Evolutionary conservation across 441 rosid species (phyloP).

Genomic region (Melastoma candidum): DNA sequence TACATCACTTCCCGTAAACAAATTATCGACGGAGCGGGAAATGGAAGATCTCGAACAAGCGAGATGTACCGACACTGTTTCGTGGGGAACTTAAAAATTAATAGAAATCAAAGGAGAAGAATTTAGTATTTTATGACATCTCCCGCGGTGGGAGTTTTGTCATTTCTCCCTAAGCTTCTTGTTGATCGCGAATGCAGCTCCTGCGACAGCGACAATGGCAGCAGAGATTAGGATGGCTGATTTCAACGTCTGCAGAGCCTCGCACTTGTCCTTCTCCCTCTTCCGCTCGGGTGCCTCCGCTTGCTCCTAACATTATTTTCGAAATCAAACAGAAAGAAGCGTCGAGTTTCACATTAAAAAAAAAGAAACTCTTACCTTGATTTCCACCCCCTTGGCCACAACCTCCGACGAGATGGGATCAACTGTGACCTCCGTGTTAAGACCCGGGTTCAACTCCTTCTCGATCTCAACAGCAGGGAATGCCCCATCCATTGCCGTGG

Average conservation of each 20-base stretch:
- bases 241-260: conserved; percentile 5
- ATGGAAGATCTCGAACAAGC: too few species aligned
- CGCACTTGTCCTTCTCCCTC: conserved; percentile 1
- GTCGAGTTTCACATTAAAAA: too few species aligned
- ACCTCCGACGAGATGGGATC: conserved; percentile 1
- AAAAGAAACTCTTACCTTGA: too few species aligned
- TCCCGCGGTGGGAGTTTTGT: not conserved
- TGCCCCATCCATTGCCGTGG: not conserved
- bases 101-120: too few species aligned
- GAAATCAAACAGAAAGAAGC: too few species aligned
- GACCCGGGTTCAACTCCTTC: not conserved
- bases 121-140: too few species aligned
- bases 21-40: too few species aligned
- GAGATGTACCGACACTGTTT: too few species aligned
- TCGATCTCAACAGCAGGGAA: not conserved
- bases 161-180: conserved; percentile 9
- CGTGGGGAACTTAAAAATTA: too few species aligned
- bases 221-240: conserved; percentile 8
- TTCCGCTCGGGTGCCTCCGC: not conserved
- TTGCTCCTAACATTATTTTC: conserved; percentile 1
- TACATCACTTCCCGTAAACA: too few species aligned
- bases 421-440: not conserved
- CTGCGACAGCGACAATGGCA: conserved; percentile 4
- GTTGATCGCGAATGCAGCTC: conserved; percentile 8
- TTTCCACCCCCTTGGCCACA: not conserved